A percentile compares a stretch with the other conserved stretches of the same genome.
Evolutionary conservation across 2,329 filamentous ascomycete genomes (phyloP).

Genomic region (Myriosclerotinia curreyana): DNA sequence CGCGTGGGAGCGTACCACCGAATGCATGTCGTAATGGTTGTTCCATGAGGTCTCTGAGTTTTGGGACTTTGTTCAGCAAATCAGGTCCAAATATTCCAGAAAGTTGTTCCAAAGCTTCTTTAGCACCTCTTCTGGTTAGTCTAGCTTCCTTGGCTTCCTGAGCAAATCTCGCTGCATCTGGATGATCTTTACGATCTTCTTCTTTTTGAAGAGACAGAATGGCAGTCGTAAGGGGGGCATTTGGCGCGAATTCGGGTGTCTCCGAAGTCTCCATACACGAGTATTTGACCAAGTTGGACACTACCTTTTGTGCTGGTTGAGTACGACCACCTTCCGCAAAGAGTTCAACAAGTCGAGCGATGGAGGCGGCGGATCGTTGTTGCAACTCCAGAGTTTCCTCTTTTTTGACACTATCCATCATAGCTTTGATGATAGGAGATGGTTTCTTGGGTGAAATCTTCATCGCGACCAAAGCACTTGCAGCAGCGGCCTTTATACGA

Average conservation of each 20-base stretch:
- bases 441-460: conserved; percentile 88
- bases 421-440: conserved; percentile 84
- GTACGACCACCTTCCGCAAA: conserved; percentile 78
- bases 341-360: conserved; percentile 80
- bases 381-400: conserved; percentile 92
- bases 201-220: conserved; percentile 96
- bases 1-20: conserved; percentile 63
- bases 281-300: conserved; percentile 93
- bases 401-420: conserved; percentile 97
- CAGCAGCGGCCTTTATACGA: conserved; percentile 80
- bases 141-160: conserved; percentile 83
- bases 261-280: conserved; percentile 97
- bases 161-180: conserved; percentile 86
- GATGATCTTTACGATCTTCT: conserved; percentile 89
- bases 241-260: conserved; percentile 88
- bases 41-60: conserved; percentile 77
- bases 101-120: conserved; percentile 88
- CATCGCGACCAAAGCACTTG: conserved; percentile 85
- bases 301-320: conserved; percentile 90
- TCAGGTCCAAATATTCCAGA: conserved; percentile 73
- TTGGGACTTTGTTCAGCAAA: conserved; percentile 80
- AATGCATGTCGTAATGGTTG: conserved; percentile 75
- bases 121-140: conserved; percentile 87
- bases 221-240: conserved; percentile 71
- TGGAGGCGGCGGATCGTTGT: conserved; percentile 77